These are phyloP conservation scores for Lachancea cidri DNA, from an alignment of 805 yeast genomes.

Conservation along the genomic window DNA sequence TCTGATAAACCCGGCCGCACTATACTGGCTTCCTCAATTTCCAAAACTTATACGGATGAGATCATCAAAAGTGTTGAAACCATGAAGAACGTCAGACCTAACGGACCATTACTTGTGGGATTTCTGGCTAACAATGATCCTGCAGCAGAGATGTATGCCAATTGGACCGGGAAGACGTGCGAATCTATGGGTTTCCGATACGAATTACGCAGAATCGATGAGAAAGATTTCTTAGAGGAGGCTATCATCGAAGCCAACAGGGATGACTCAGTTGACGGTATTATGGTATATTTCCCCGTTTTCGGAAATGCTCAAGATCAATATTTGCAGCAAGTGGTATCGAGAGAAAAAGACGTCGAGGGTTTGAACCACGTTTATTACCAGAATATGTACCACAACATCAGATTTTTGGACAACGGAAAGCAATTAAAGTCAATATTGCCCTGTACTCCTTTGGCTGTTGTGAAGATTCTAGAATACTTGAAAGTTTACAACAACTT, in stretches of 20 bases:
- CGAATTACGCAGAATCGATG: constrained; percentile 62
- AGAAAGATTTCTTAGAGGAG: constrained; percentile 81
- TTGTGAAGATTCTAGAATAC: constrained; percentile 88
- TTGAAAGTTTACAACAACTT: constrained; percentile 80
- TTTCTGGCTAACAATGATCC: constrained; percentile 90
- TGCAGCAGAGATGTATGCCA: constrained; percentile 92
- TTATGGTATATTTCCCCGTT: constrained; percentile 96
- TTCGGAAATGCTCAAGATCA: constrained; percentile 94
- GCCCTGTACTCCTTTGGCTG: constrained; percentile 95
- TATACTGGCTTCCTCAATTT: constrained; percentile 79
- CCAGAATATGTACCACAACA: constrained; percentile 92
- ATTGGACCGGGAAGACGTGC: constrained; percentile 91
- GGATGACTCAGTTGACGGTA: constrained; percentile 76
- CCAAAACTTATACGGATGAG: constrained; percentile 76
- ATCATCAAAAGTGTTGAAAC: constrained; percentile 50
- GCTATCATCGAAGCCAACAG: constrained; percentile 76
- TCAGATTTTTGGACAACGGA: constrained; percentile 69
- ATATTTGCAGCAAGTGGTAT: constrained; percentile 87
- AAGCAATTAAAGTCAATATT: constrained; percentile 72
- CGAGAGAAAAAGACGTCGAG: constrained; percentile 92
- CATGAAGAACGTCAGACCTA: constrained; percentile 32
- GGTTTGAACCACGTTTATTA: constrained; percentile 88
- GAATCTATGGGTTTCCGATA: constrained; percentile 80
- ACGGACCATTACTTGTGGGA: constrained; percentile 79
- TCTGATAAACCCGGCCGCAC: constrained; percentile 57